Evolutionary conservation across 257 asterid genomes (phyloP).

Genomic region (Solanum etuberosum): DNA sequence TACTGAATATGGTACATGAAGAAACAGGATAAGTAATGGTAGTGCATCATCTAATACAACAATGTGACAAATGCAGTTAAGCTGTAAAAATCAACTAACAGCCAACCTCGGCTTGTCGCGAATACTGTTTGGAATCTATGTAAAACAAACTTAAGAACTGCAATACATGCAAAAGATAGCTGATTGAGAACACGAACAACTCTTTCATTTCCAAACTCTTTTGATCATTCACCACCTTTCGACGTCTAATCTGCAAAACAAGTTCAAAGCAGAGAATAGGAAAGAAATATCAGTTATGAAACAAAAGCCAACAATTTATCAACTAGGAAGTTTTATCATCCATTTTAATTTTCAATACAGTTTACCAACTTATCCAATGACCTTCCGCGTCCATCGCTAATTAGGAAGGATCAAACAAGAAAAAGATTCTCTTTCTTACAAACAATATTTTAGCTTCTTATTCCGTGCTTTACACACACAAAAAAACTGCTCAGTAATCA

Average conservation of each 20-base stretch:
- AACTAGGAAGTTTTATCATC: not conserved
- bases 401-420: not conserved
- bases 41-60: not conserved
- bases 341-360: not conserved
- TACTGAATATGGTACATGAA: not conserved
- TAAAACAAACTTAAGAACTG: conserved; percentile 32
- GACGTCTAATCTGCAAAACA: conserved; percentile 53
- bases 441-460: not conserved
- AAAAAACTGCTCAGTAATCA: not conserved
- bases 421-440: not conserved
- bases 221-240: conserved; percentile 50
- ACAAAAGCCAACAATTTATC: not conserved
- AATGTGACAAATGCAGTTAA: conserved; percentile 52
- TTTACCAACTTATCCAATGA: not conserved
- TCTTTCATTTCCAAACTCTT: conserved; percentile 52
- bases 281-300: not conserved
- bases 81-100: conserved; percentile 29
- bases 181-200: conserved; percentile 34
- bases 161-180: conserved; percentile 54
- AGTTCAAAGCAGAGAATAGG: not conserved
- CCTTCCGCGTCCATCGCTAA: not conserved
- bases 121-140: conserved; percentile 10
- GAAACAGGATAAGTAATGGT: not conserved
- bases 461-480: not conserved
- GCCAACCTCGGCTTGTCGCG: conserved; percentile 43